phyloP scores from a whole-genome alignment of 1,284 basidiomycete species.

The Fomitopsis betulina region DNA sequence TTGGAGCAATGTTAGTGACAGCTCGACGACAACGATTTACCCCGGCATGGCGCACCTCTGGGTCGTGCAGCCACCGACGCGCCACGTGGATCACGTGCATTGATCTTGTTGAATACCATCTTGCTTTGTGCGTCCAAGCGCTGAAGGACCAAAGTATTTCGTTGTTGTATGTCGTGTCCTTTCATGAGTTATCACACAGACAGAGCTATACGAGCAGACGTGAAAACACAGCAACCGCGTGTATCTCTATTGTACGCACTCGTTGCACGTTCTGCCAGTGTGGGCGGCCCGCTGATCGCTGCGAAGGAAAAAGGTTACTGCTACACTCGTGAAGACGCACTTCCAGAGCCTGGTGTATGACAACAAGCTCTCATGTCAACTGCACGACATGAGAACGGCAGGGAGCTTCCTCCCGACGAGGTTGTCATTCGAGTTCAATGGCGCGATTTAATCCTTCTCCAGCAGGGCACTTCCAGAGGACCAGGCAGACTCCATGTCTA shows the following conservation, averaged over 20 bases:
- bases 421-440: constrained; percentile 59
- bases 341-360: constrained; percentile 45
- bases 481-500: constrained; percentile 51
- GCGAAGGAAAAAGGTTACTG: constrained; percentile 31
- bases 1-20: no score
- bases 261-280: not conserved
- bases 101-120: no score
- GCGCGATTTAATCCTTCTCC: constrained; percentile 48
- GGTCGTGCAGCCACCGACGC: no score
- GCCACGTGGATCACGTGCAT: no score
- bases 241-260: constrained; percentile 41
- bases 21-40: no score
- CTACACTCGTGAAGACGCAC: constrained; percentile 42
- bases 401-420: constrained; percentile 47
- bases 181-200: constrained; percentile 21
- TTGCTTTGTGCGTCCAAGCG: constrained; percentile 31
- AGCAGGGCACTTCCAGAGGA: constrained; percentile 41
- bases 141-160: constrained; percentile 33
- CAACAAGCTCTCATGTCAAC: constrained; percentile 42
- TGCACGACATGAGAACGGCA: constrained; percentile 56
- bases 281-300: not conserved
- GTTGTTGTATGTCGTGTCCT: not conserved
- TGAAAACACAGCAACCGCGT: constrained; percentile 50
- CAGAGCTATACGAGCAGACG: constrained; percentile 43
- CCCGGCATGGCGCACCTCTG: no score